Evolutionary conservation across 257 asterid species (phyloP).

Genomic region (Voacanga thouarsii): DNA sequence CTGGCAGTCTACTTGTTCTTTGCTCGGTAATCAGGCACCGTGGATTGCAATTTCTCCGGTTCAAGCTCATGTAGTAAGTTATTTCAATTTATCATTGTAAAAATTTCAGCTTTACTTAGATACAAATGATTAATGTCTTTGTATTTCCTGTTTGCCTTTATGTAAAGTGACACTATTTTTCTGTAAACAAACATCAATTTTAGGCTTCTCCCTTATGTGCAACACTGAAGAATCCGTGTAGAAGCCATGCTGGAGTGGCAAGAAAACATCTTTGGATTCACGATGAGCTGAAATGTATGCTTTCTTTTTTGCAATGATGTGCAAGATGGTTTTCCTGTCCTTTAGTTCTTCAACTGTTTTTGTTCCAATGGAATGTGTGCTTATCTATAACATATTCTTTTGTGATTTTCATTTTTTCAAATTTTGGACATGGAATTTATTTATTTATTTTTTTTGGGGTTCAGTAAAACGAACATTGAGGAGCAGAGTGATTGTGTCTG

Average conservation of each 20-base stretch:
- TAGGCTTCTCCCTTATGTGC: slow-evolving; percentile 31
- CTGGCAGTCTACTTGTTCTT: slow-evolving; percentile 39
- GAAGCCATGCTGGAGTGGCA: slow-evolving; percentile 18
- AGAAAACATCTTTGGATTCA: slow-evolving; percentile 31
- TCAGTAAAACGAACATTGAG: slow-evolving; percentile 31
- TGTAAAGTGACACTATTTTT: neutral
- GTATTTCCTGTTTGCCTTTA: slow-evolving; percentile 7
- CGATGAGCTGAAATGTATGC: slow-evolving; percentile 41
- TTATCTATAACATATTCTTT: neutral
- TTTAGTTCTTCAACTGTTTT: neutral
- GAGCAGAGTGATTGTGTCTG: slow-evolving; percentile 27
- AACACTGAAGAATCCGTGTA: slow-evolving; percentile 19
- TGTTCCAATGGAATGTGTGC: neutral
- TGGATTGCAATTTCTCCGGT: slow-evolving; percentile 28
- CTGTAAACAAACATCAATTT: slow-evolving; percentile 1
- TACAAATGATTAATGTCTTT: neutral
- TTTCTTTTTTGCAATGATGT: neutral
- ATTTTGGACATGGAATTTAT: neutral
- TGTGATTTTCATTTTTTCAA: neutral
- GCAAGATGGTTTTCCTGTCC: neutral
- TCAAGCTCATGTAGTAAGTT: slow-evolving; percentile 43
- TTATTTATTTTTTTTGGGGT: too few species aligned
- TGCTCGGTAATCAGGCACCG: slow-evolving; percentile 38
- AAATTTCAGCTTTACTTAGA: neutral
- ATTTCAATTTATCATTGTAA: neutral